Evolutionary conservation across 345 rosid species (phyloP), one percentile per base, ranked within the genome.

Genomic region (Eucalyptus erythrocorys): DNA sequence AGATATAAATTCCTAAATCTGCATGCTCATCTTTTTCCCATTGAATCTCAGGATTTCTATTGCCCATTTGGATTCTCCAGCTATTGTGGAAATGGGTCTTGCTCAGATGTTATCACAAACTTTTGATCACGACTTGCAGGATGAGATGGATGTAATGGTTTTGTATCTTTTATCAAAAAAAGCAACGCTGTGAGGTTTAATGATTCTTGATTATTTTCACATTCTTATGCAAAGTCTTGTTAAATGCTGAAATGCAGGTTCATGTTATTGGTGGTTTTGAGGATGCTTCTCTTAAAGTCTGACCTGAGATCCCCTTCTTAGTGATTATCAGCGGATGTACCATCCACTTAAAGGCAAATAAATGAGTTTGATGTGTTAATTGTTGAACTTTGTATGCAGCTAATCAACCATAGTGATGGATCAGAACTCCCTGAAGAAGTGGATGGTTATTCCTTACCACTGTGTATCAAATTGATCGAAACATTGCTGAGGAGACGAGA

Each of bases 191-290:
- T 51, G 42, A 19, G 0, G 13, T 47, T 37, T 85, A 37, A 10
- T 32, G 66, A 47, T 88, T 17, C 13, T 64, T 81, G 50, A 43
- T 85, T 55, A 50, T 50, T 55, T 30, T 22, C 76, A 32, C 32
- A 85, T 26, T 87, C 48, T 59, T 30, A 81, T 17, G 27, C 82
- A 76, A 21, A 76, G 15, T 76, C 81, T 42, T 79, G 30, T n/a
- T 81, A 55, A 12, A 82, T 88, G 48, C 66, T 86, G 64, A 64
- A 90, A 68, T 93, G 92, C 96, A 97, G 99, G 98, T 96, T 90
- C 98, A 97, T 91, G 57, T 97, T 48, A 86, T 97, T 92, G 99
- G 99, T 89, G 98, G 95, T 85, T 96, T 94, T 91, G 95, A 96
- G 90, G 99, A 96, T 87, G 92, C 92, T 86, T 85, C 93, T 61